Evolutionary conservation across 2,329 filamentous ascomycete genomes (phyloP), one percentile per base, ranked within the genome.

Genomic region (Orbilia quercus): DNA sequence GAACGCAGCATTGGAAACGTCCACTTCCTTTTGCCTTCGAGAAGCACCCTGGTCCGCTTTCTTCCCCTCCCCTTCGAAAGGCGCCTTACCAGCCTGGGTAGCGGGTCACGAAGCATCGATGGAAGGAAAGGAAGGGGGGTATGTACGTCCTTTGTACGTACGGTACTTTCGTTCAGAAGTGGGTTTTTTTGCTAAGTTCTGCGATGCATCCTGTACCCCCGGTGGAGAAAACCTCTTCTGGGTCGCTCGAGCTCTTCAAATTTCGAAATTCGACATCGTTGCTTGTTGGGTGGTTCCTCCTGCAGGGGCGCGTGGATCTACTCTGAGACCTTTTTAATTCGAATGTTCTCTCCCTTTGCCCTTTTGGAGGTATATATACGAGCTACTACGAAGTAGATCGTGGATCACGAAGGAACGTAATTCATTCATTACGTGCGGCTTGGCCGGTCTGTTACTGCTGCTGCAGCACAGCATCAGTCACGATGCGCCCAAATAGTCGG

Each of bases 1-100:
- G 69, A 73, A 66, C 54, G 53, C 65, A 58, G 55, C 55, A 57
- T 57, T 18, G 47, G 55, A 42, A 60, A 69, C 47, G 45, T 47
- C 9, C 50, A 28, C 20, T 57, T 38, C 20, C 53, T 62, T n/a
- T 66, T 62, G 55, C 55, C 64, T 69, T 59, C 60, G 45, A 57
- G 67, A 54, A 72, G 51, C 62, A 36, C 18, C 62, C 62, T 42
- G 14, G 60, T 42, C 34, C 50, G 20, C 50, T 54, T 54, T 36
- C 34, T 44, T 40, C 42, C 12, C 45, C 42, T 22, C 38, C 20
- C 45, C 42, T 28, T 62, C 44, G 12, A 36, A 48, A 36, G 60
- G 25, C 60, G 50, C 53, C 28, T 64, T 63, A 28, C 47, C 45
- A 38, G 62, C 54, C 62, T 48, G 36, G 62, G 62, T 28, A 48